phyloP scores from a whole-genome alignment of 2,329 filamentous ascomycete genomes.

The Zymoseptoria pseudotritici region DNA sequence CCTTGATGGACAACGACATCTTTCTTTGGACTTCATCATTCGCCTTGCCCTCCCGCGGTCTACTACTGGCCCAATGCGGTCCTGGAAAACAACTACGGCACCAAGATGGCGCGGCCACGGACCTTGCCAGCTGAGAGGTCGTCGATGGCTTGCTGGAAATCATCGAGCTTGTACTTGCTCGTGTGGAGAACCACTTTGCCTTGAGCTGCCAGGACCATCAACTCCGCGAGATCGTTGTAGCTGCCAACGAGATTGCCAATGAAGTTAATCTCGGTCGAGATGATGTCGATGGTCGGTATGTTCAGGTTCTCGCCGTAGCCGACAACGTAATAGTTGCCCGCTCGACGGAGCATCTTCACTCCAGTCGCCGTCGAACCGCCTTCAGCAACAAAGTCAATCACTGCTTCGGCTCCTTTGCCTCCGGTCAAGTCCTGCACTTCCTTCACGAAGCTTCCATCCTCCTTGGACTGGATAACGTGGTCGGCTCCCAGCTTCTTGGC shows the following conservation, averaged over 20 bases:
- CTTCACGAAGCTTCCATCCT: slow-evolving; percentile 18
- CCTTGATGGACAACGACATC: not conserved
- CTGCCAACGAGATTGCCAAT: slow-evolving; percentile 19
- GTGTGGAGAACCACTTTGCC: slow-evolving; percentile 22
- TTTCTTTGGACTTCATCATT: not conserved
- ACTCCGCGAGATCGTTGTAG: slow-evolving; percentile 20
- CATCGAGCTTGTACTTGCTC: slow-evolving; percentile 20
- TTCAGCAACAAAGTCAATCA: slow-evolving; percentile 22
- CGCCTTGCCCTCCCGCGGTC: not conserved
- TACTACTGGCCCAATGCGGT: not conserved
- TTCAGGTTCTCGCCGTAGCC: slow-evolving; percentile 21
- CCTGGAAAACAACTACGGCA: slow-evolving; percentile 8
- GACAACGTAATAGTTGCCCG: slow-evolving; percentile 23
- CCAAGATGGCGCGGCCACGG: slow-evolving; percentile 17
- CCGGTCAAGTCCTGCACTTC: slow-evolving; percentile 18
- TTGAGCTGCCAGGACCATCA: slow-evolving; percentile 21
- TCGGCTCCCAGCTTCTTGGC: slow-evolving; percentile 23
- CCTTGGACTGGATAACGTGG: slow-evolving; percentile 13
- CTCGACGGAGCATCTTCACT: slow-evolving; percentile 20
- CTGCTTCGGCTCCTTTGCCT: slow-evolving; percentile 20
- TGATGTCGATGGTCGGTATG: slow-evolving; percentile 20
- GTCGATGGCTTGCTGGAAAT: slow-evolving; percentile 22
- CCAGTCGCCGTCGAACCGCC: slow-evolving; percentile 20
- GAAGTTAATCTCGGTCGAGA: slow-evolving; percentile 23
- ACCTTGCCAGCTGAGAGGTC: slow-evolving; percentile 19